Evolutionary conservation across 73 alveolate species (phyloP), one percentile per base, ranked within the genome.

Genomic region (Tetrahymena borealis): DNA sequence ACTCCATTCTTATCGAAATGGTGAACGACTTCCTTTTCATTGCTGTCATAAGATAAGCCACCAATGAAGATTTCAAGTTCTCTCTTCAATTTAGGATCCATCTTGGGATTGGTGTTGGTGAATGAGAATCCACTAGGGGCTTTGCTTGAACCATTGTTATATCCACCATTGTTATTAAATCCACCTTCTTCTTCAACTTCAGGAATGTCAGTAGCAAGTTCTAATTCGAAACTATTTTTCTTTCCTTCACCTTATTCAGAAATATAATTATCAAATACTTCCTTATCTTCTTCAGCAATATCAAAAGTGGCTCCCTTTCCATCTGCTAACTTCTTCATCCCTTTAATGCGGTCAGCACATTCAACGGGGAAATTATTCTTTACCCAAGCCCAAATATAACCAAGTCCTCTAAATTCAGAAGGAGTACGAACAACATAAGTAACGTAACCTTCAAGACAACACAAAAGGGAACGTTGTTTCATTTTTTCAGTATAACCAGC

Each of bases 401-500:
- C 95, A 32, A 85, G 91, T 16, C 91, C 93, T 41, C 91, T 31
- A n/a, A 93, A 93, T 79, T 78, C 38, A 32, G 93, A 79, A 7
- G 95, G 39, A 6, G 43, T 32, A 39, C 79, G 41, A 16, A 93
- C 39, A 24, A 93, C 24, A 42, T 93, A 93, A 9, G 95, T 93
- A 20, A 93, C 39, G 91, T 85, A 94, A 94, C 98, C 97, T 90
- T 97, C 99, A 60, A 92, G 96, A 78, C 97, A 95, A 41, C 97
- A 97, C 33, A 97, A 91, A 78, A 96, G 78, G 39, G 98, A 93
- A 33, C 98, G 91, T 41, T 97, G 92, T 79, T 96, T 95, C 38
- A 97, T 94, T 91, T 96, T 97, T 9, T 96, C 96, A 37, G 95
- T 96, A 90, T 96, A 96, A 33, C 97, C 96, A 91, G 95, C 92